Percentiles rank a stretch among this genome's conserved stretches.
These are phyloP conservation scores for Exserohilum rostratum DNA, from an alignment of 2,329 filamentous ascomycete genomes.

Conservation along the genomic window DNA sequence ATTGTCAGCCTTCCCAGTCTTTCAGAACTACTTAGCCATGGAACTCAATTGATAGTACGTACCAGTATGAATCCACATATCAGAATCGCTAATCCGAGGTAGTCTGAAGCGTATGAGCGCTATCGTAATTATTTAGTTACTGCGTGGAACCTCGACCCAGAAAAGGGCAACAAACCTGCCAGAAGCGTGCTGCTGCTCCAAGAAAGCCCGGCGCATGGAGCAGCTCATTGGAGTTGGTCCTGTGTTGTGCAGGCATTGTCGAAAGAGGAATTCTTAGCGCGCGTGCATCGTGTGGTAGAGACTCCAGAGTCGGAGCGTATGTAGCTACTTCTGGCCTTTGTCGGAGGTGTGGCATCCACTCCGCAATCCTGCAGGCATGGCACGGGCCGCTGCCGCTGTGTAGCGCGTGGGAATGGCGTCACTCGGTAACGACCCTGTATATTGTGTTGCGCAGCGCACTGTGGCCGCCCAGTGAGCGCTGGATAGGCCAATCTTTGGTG, in stretches of 20 bases:
- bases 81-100: conserved; percentile 77
- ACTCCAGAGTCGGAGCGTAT: neutral
- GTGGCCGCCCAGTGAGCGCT: too few relatives aligned
- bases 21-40: too few relatives aligned
- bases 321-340: neutral
- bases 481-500: too few relatives aligned
- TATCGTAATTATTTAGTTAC: conserved; percentile 42
- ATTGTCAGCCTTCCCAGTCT: conserved; percentile 12
- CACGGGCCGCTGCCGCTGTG: neutral
- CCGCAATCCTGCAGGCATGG: conserved; percentile 23
- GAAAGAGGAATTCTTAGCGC: conserved; percentile 12
- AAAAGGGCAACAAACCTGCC: conserved; percentile 44
- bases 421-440: too few relatives aligned
- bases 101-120: conserved; percentile 88
- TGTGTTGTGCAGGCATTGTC: conserved; percentile 41
- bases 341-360: conserved; percentile 31
- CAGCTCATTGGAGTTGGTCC: conserved; percentile 33
- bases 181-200: conserved; percentile 59
- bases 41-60: too few relatives aligned
- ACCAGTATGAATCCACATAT: conserved; percentile 70
- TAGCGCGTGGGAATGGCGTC: neutral
- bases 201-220: conserved; percentile 47
- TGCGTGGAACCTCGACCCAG: neutral
- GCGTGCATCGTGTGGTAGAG: conserved; percentile 15
- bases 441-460: too few relatives aligned